Percentiles rank a stretch among this genome's conserved stretches.
These are phyloP conservation scores for Chlamydomonas incerta DNA, from an alignment of 139 green algal genomes.

Conservation along the genomic window DNA sequence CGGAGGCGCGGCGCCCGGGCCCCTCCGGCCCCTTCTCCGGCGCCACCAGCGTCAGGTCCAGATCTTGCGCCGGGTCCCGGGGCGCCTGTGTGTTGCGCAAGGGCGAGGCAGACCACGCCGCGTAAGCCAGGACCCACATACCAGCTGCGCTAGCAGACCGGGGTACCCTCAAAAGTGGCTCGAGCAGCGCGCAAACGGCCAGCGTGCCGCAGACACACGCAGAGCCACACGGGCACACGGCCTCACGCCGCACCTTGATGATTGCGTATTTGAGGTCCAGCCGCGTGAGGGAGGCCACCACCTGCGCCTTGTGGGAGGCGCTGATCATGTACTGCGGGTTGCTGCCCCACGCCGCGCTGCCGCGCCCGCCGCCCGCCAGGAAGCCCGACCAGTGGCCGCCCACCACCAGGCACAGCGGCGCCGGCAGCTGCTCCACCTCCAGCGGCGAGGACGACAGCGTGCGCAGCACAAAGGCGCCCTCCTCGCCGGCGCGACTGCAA, in stretches of 20 bases:
- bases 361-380: slow-evolving; percentile 49
- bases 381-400: slow-evolving; percentile 47
- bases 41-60: slow-evolving; percentile 10
- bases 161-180: too few species aligned
- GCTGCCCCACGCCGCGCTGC: slow-evolving; percentile 57
- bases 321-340: slow-evolving; percentile 77
- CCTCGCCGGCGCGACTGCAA: slow-evolving; percentile 54
- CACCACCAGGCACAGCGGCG: slow-evolving; percentile 61
- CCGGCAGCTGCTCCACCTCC: slow-evolving; percentile 70
- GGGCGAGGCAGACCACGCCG: too few species aligned
- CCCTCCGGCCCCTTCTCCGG: slow-evolving; percentile 31
- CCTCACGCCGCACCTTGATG: slow-evolving; percentile 41
- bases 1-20: slow-evolving; percentile 8
- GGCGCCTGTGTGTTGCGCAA: neutral
- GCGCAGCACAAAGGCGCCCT: slow-evolving; percentile 68
- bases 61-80: neutral
- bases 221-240: neutral
- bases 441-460: slow-evolving; percentile 53
- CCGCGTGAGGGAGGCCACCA: slow-evolving; percentile 50
- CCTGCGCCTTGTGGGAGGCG: slow-evolving; percentile 37
- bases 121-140: too few species aligned
- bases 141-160: too few species aligned
- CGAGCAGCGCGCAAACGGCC: too few species aligned
- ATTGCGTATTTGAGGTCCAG: slow-evolving; percentile 56
- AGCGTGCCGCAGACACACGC: too few species aligned